A percentile compares a stretch with the other conserved stretches of the same genome.
These are phyloP conservation scores for Aspergillus alliaceus DNA, from an alignment of 2,329 filamentous ascomycete genomes.

Conservation along the genomic window DNA sequence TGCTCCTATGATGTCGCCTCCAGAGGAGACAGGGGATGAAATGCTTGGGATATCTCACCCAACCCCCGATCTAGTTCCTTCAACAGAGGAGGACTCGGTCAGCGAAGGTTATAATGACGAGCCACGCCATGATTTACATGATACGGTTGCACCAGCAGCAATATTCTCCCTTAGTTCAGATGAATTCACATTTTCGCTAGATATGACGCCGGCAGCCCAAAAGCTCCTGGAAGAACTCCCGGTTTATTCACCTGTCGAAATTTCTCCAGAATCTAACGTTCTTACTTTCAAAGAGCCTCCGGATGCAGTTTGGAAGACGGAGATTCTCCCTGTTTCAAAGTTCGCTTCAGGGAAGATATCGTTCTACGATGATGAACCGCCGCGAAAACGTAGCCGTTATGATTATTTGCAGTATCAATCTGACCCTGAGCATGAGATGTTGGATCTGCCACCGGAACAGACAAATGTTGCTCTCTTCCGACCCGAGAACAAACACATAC, in stretches of 20 bases:
- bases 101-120: conserved; percentile 50
- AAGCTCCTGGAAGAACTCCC: conserved; percentile 78
- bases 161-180: conserved; percentile 82
- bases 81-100: conserved; percentile 60
- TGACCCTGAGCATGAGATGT: conserved; percentile 54
- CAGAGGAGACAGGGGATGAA: conserved; percentile 35
- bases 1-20: conserved; percentile 30
- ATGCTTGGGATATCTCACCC: conserved; percentile 44
- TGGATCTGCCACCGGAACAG: conserved; percentile 65
- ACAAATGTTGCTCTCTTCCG: conserved; percentile 83
- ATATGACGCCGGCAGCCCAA: conserved; percentile 72
- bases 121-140: conserved; percentile 42
- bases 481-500: conserved; percentile 82
- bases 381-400: conserved; percentile 77
- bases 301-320: conserved; percentile 71
- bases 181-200: conserved; percentile 76
- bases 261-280: conserved; percentile 59
- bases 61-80: conserved; percentile 68
- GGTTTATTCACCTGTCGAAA: conserved; percentile 65
- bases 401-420: conserved; percentile 74
- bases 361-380: conserved; percentile 64
- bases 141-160: conserved; percentile 64
- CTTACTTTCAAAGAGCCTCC: conserved; percentile 61
- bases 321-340: conserved; percentile 82
- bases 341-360: conserved; percentile 80